A percentile compares a stretch with the other conserved stretches of the same genome.
Conservation (phyloP, 345 rosid species). For the Populus simonii region DNA sequence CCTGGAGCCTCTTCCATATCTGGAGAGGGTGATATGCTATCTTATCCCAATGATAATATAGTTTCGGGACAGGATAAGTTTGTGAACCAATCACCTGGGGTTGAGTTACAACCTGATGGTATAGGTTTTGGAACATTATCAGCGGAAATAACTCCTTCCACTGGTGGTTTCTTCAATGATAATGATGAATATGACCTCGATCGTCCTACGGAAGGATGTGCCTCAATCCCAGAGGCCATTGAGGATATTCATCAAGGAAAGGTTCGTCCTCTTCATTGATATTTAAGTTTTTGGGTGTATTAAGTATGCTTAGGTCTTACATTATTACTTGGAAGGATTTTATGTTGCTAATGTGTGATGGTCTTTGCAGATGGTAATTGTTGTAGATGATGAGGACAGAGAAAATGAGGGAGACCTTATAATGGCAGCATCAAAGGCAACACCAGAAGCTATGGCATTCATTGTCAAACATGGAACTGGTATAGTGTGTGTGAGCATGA, state of each 20-base stretch:
- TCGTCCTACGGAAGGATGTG: constrained; percentile 58
- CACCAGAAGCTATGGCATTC: constrained; percentile 95
- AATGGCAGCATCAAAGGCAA: constrained; percentile 80
- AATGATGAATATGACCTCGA: constrained; percentile 67
- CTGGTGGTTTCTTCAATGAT: constrained; percentile 26
- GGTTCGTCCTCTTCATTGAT: constrained; percentile 32
- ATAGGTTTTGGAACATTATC: constrained; percentile 34
- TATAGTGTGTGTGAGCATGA: constrained; percentile 89
- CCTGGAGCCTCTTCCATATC: constrained; percentile 42
- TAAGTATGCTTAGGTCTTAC: background rate
- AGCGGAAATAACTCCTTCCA: constrained; percentile 39
- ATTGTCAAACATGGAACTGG: constrained; percentile 94
- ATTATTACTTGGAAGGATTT: background rate
- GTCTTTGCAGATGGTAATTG: constrained; percentile 68
- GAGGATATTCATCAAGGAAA: constrained; percentile 77
- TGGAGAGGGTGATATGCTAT: constrained; percentile 46
- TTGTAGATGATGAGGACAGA: constrained; percentile 91
- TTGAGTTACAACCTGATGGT: constrained; percentile 38
- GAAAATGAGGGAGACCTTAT: constrained; percentile 92
- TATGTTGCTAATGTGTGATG: constrained; percentile 14
- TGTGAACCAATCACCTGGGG: constrained; percentile 20
- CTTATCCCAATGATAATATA: constrained; percentile 38
- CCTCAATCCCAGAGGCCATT: constrained; percentile 67
- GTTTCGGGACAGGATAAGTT: constrained; percentile 20
- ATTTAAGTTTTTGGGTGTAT: background rate